phyloP scores from a whole-genome alignment of 305 asterid species.

The Rubia peregrina region DNA sequence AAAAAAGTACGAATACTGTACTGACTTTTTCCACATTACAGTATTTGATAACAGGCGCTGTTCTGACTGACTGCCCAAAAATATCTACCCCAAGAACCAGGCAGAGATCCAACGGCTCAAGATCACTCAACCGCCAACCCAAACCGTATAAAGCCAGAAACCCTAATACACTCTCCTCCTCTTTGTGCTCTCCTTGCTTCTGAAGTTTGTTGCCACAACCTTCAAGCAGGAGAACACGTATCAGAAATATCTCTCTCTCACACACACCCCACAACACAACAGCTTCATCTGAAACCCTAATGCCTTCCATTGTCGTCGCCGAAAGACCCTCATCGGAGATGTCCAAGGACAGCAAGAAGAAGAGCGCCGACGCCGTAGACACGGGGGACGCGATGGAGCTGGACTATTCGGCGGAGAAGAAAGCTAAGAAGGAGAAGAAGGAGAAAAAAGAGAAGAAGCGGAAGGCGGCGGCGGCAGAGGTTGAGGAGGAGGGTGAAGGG shows the following conservation, averaged over 20 bases:
- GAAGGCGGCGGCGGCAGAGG: constrained; percentile 34
- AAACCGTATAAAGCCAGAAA: constrained; percentile 34
- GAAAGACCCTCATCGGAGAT: constrained; percentile 28
- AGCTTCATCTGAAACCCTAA: not conserved
- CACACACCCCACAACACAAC: not conserved
- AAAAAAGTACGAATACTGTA: too few relatives aligned
- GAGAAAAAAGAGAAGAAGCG: constrained; percentile 49
- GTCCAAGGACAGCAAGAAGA: constrained; percentile 45
- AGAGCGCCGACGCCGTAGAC: constrained; percentile 19
- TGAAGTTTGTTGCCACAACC: constrained; percentile 22
- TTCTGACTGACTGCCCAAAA: too few relatives aligned
- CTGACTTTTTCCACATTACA: too few relatives aligned
- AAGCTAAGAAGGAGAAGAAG: constrained; percentile 45
- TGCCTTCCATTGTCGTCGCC: constrained; percentile 51
- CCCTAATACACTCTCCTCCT: constrained; percentile 33
- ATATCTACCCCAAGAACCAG: not conserved
- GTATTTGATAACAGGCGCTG: too few relatives aligned
- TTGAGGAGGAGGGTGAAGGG: constrained; percentile 23
- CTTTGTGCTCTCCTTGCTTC: constrained; percentile 28
- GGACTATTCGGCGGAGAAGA: constrained; percentile 35
- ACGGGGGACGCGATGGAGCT: constrained; percentile 25
- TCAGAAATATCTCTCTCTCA: not conserved
- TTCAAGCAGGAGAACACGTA: constrained; percentile 29
- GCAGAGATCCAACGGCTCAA: constrained; percentile 27
- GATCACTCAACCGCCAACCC: constrained; percentile 16